Evolutionary conservation across 352 stramenopile genomes (phyloP).

Genomic region (Phytopythium sindhum): DNA sequence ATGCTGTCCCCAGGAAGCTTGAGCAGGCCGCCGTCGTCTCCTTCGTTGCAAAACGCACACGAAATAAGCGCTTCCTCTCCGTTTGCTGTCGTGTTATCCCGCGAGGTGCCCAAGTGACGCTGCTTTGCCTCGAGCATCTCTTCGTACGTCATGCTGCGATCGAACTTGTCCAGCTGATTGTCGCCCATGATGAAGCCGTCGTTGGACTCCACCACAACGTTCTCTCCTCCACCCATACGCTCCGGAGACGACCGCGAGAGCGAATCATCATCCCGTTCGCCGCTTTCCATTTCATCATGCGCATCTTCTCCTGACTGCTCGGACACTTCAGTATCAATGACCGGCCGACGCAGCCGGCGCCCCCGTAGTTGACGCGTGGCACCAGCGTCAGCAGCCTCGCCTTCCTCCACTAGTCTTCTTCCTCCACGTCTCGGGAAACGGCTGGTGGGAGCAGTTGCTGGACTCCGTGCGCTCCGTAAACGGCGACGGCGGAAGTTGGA

Average conservation of each 20-base stretch:
- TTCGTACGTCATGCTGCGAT: conserved; percentile 55
- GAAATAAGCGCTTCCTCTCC: conserved; percentile 49
- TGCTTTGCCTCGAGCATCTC: conserved; percentile 60
- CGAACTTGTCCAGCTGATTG: conserved; percentile 82
- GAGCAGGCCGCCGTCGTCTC: conserved; percentile 65
- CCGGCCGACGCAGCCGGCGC: background rate
- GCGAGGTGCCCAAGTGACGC: conserved; percentile 25
- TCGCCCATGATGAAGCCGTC: conserved; percentile 80
- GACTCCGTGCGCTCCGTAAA: conserved; percentile 28
- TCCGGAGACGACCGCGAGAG: background rate
- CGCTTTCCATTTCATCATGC: background rate
- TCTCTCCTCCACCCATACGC: conserved; percentile 13
- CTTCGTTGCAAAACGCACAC: conserved; percentile 77
- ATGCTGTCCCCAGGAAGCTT: conserved; percentile 77
- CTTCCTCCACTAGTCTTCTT: conserved; percentile 21
- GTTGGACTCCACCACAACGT: conserved; percentile 78
- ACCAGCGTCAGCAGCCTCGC: conserved; percentile 15
- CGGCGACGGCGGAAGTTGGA: conserved; percentile 35
- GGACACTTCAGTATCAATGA: conserved; percentile 4
- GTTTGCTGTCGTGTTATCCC: conserved; percentile 20
- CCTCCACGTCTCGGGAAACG: conserved; percentile 36
- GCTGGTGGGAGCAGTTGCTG: conserved; percentile 7
- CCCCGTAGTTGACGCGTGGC: conserved; percentile 8
- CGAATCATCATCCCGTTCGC: background rate
- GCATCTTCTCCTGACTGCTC: background rate